These are phyloP conservation scores for Viola odorata DNA, from an alignment of 345 rosid genomes.

Conservation along the genomic window DNA sequence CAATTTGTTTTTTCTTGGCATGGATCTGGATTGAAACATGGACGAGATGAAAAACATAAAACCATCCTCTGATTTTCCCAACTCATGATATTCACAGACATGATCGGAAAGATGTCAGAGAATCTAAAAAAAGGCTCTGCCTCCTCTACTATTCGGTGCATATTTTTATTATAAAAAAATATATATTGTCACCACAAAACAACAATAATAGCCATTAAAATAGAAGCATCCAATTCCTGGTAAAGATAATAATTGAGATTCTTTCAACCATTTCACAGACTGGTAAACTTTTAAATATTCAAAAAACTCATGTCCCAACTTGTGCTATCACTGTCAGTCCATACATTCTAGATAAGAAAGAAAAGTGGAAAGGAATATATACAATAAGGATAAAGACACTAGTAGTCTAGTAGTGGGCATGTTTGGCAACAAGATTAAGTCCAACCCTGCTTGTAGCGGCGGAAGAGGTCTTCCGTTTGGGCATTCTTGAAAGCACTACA, in stretches of 20 bases:
- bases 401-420: neutral
- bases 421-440: constrained; percentile 22
- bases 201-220: neutral
- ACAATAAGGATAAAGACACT: constrained; percentile 11
- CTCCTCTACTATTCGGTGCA: too few species aligned
- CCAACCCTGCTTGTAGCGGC: constrained; percentile 68
- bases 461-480: constrained; percentile 73
- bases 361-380: constrained; percentile 12
- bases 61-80: too few species aligned
- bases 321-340: constrained; percentile 1
- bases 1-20: too few species aligned
- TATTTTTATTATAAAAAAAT: too few species aligned
- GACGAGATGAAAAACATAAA: too few species aligned
- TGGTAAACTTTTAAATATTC: neutral
- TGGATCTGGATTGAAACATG: too few species aligned
- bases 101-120: too few species aligned
- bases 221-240: constrained; percentile 15
- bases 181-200: too few species aligned
- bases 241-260: constrained; percentile 22
- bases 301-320: neutral
- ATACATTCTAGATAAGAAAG: constrained; percentile 10
- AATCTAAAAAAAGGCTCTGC: too few species aligned
- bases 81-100: too few species aligned
- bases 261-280: constrained; percentile 6
- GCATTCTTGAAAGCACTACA: constrained; percentile 89